Evolutionary conservation across 2,329 filamentous ascomycete species (phyloP), one percentile per base, ranked within the genome.

Genomic region (Calcarisporium arbuscula): DNA sequence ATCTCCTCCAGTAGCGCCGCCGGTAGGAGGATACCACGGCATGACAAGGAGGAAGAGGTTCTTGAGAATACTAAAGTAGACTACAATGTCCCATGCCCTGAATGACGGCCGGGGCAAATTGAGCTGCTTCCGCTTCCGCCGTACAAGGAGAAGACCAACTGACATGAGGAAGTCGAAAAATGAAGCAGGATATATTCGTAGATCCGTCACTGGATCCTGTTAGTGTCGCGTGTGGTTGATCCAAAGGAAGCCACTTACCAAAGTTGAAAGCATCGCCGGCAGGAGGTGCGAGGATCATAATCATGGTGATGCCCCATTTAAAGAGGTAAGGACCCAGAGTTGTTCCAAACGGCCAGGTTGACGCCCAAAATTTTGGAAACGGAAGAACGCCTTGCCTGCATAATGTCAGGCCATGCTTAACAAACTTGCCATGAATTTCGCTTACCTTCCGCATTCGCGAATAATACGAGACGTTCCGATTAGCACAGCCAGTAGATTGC

Each of bases 21-120:
- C 68, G 1, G 65, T 62, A 0, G 82, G 82, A 3, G 81, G 82
- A 44, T 77, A 81, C 82, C 81, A 86, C 0, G 82, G 81, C 67
- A 83, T 82, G 12, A 78, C 66, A 3, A 86, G 57, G 28, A 84
- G 59, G 39, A 77, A 85, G 0, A 78, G 36, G 33, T 82, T 72
- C 1, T 77, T 58, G 0, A 75, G 50, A 29, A 80, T 68, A 31
- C 69, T 76, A 54, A 85, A 82, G 7, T 70, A 47, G 2, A 85
- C 54, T 0, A 70, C 63, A 0, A 68, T 34, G 38, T 77, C 52
- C 78, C 78, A 85, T 0, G 76, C 70, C 6, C 58, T 62, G 53
- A 82, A 85, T 5, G 68, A 66, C 0, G 72, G 58, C 0, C 48
- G 46, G 0, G 62, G 64, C 4, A 77, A 53, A 4, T 67, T 66